Evolutionary conservation across 179 eudicot genomes (phyloP).

Genomic region (Heliamphora ciliata): DNA sequence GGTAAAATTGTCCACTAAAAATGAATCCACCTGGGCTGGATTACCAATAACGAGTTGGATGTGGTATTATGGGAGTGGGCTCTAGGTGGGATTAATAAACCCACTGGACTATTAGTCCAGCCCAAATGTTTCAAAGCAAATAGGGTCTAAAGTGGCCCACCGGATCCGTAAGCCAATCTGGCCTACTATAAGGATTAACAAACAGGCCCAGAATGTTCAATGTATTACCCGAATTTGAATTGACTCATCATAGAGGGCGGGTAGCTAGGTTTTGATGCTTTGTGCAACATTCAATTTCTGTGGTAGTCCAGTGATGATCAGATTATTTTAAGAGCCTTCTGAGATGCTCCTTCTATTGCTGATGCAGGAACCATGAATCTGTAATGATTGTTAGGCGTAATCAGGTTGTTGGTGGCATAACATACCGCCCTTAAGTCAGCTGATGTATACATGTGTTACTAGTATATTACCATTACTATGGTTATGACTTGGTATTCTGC

Average conservation of each 20-base stretch:
- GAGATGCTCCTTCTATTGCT: conserved; percentile 7
- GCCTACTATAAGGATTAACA: too few species aligned
- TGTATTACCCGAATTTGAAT: background rate
- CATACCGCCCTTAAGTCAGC: conserved; percentile 91
- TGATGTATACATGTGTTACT: conserved; percentile 13
- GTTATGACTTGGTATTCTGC: background rate
- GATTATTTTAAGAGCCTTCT: background rate
- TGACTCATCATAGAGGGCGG: conserved; percentile 5
- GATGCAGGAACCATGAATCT: conserved; percentile 82
- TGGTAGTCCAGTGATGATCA: conserved; percentile 1
- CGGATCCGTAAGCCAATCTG: too few species aligned
- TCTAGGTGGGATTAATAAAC: too few species aligned
- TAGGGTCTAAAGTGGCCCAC: too few species aligned
- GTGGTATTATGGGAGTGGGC: too few species aligned
- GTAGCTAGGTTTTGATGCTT: conserved; percentile 4
- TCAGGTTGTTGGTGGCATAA: conserved; percentile 88
- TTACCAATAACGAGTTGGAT: too few species aligned
- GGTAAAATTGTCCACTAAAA: too few species aligned
- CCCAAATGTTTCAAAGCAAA: too few species aligned
- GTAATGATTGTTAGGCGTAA: conserved; percentile 75
- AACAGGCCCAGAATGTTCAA: background rate
- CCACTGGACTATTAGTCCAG: too few species aligned
- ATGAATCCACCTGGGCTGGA: too few species aligned
- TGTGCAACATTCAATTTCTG: conserved; percentile 2
- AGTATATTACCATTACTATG: background rate